Percentiles rank a stretch among this genome's conserved stretches.
Evolutionary conservation across 225 moss, liverwort and hornwort genomes (phyloP).

Genomic region (Polytrichum formosum): DNA sequence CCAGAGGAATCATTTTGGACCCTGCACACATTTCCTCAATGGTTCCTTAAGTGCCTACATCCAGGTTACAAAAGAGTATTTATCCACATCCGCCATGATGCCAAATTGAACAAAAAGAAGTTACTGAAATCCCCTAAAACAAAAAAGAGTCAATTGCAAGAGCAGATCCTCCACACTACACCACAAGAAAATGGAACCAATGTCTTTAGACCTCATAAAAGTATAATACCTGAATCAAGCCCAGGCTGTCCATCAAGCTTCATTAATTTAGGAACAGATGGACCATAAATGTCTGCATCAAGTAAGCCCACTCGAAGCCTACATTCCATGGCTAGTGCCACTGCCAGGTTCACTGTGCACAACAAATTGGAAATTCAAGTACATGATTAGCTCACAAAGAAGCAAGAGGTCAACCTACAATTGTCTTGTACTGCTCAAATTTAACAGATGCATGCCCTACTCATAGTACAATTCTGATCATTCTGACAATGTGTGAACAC

Average conservation of each 20-base stretch:
- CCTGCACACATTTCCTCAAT: constrained; percentile 31
- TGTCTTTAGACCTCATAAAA: no score
- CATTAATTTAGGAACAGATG: constrained; percentile 91
- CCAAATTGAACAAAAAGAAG: not conserved
- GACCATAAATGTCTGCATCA: constrained; percentile 98
- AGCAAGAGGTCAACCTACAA: no score
- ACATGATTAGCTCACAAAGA: no score
- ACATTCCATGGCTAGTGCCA: constrained; percentile 82
- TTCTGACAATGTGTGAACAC: no score
- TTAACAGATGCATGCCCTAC: not conserved
- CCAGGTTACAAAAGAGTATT: not conserved
- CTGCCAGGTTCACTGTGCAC: constrained; percentile 78
- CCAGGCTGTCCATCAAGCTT: constrained; percentile 83
- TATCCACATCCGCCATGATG: not conserved
- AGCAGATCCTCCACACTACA: no score
- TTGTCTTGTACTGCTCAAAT: no score
- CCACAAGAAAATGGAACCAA: no score
- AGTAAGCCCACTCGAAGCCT: constrained; percentile 88
- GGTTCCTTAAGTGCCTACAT: not conserved
- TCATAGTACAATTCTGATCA: no score
- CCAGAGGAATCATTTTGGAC: constrained; percentile 88
- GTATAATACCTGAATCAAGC: constrained; percentile 62
- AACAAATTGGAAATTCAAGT: no score
- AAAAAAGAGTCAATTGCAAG: no score
- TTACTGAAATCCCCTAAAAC: not conserved